These are phyloP conservation scores for Yamadazyma tumulicola DNA, from an alignment of 805 yeast species.

Conservation along the genomic window DNA sequence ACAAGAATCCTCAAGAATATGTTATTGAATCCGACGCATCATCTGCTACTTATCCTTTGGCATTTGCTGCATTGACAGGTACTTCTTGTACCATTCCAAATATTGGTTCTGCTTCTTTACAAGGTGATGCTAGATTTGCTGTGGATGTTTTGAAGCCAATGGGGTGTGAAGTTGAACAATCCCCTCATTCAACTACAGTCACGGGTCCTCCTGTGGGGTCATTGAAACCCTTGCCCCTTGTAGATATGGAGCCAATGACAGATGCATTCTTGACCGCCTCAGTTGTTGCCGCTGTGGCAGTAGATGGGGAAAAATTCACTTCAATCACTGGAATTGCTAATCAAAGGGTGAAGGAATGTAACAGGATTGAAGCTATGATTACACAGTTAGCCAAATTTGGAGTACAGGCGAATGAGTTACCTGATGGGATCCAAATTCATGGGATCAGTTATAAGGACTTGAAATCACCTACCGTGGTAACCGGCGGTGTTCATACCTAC, in stretches of 20 bases:
- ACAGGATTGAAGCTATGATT: constrained; percentile 93
- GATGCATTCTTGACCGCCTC: constrained; percentile 97
- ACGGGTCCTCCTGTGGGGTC: constrained; percentile 76
- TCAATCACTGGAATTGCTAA: constrained; percentile 94
- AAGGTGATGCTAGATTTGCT: constrained; percentile 97
- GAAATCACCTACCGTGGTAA: constrained; percentile 47
- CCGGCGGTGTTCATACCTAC: constrained; percentile 67
- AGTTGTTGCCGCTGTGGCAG: constrained; percentile 93
- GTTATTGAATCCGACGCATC: constrained; percentile 96
- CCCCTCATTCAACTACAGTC: constrained; percentile 84
- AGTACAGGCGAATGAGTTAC: constrained; percentile 76
- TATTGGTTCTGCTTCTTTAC: constrained; percentile 86
- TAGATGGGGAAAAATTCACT: constrained; percentile 47
- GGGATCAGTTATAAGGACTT: constrained; percentile 58
- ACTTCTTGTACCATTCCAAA: constrained; percentile 90
- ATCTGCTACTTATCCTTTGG: constrained; percentile 95
- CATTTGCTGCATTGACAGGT: constrained; percentile 95
- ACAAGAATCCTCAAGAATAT: constrained; percentile 78
- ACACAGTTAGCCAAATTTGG: constrained; percentile 87
- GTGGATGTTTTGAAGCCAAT: constrained; percentile 87
- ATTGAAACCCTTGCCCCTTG: constrained; percentile 64
- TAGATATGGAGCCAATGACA: constrained; percentile 99
- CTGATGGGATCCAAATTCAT: constrained; percentile 86
- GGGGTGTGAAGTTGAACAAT: constrained; percentile 90
- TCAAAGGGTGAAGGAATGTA: constrained; percentile 97